Conservation (phyloP, 2,329 filamentous ascomycete genomes). For the Fusarium scirpi region DNA sequence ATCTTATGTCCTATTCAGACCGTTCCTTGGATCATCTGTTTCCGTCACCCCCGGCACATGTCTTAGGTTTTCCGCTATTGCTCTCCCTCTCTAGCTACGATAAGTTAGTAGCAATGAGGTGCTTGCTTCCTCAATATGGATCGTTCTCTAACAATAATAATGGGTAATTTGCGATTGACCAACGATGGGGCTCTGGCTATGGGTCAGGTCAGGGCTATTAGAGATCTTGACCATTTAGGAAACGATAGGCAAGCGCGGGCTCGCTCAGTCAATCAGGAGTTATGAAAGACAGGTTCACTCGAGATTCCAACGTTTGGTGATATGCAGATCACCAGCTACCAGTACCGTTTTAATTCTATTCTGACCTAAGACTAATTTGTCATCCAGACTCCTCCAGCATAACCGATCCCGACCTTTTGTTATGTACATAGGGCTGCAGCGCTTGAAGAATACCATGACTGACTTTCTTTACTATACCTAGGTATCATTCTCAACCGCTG, state of each 20-base stretch:
- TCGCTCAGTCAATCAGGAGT: constrained; percentile 13
- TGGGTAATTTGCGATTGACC: constrained; percentile 24
- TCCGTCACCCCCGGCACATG: background rate
- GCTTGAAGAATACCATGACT: constrained; percentile 11
- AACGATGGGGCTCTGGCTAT: constrained; percentile 16
- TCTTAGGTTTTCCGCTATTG: background rate
- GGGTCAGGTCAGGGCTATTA: constrained; percentile 20
- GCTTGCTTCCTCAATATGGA: constrained; percentile 3
- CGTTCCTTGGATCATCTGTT: background rate
- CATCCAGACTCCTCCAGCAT: constrained; percentile 7
- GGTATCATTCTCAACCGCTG: constrained; percentile 21
- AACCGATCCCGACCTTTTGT: constrained; percentile 1
- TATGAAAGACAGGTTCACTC: constrained; percentile 16
- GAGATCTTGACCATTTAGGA: constrained; percentile 36
- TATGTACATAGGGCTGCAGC: constrained; percentile 33
- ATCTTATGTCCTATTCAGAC: background rate
- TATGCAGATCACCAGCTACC: constrained; percentile 6
- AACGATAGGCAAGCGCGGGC: constrained; percentile 25
- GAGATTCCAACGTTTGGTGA: constrained; percentile 21
- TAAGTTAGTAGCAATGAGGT: background rate
- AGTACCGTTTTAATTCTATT: background rate
- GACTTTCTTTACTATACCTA: background rate
- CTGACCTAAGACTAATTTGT: background rate
- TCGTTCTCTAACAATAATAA: constrained; percentile 11
- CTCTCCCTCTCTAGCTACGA: background rate